Percentiles rank a stretch among this genome's conserved stretches.
phyloP scores from a whole-genome alignment of 225 moss, liverwort and hornwort genomes.

The Ulota crispa region DNA sequence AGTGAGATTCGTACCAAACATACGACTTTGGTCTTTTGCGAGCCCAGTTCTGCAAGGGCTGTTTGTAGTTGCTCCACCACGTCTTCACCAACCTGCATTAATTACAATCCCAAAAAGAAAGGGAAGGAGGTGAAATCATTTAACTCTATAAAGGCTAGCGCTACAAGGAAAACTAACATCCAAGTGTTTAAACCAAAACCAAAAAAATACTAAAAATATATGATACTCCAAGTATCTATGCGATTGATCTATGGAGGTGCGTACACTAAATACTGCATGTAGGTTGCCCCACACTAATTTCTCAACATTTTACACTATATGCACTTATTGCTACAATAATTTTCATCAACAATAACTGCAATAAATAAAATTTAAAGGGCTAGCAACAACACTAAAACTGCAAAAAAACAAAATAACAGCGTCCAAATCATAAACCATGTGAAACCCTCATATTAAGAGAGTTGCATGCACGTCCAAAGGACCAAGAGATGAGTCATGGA shows the following conservation, averaged over 20 bases:
- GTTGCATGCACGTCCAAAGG: no score
- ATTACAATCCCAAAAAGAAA: background rate
- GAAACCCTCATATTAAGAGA: no score
- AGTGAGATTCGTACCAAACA: constrained; percentile 37
- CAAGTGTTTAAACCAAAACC: background rate
- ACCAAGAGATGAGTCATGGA: no score
- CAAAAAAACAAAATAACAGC: no score
- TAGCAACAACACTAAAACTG: no score
- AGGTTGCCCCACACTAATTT: no score
- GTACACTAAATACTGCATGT: no score
- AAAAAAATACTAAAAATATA: background rate
- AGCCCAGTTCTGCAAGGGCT: constrained; percentile 36
- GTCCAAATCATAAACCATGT: no score
- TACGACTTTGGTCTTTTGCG: constrained; percentile 32
- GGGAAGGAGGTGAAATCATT: background rate
- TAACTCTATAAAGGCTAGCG: background rate
- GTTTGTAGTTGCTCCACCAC: constrained; percentile 40
- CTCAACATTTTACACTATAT: no score
- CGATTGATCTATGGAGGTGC: background rate
- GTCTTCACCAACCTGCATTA: constrained; percentile 44
- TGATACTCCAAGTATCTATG: background rate
- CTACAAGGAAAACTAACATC: rapidly evolving
- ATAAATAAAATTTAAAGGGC: no score
- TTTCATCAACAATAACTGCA: no score
- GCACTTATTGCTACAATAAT: no score